A percentile compares a stretch with the other conserved stretches of the same genome.
These are phyloP conservation scores for Dactylorhiza incarnata DNA, from an alignment of 106 monocot species.

Conservation along the genomic window DNA sequence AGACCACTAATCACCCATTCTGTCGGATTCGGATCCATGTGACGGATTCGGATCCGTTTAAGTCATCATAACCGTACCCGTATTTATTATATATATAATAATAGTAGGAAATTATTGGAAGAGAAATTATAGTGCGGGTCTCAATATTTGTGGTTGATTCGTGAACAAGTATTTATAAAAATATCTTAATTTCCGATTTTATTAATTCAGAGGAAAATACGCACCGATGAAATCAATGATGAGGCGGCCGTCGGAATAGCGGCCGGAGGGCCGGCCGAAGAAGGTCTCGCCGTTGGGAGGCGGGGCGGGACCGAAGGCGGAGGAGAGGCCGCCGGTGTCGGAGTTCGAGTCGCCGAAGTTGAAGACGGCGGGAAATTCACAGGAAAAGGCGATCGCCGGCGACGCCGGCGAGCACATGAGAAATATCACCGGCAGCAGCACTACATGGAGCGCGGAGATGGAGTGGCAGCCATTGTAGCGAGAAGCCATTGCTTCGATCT, in stretches of 20 bases:
- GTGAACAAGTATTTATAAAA: no score
- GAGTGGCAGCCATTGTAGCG: background rate
- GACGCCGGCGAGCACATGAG: background rate
- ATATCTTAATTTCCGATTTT: no score
- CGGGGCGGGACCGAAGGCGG: slow-evolving; percentile 27
- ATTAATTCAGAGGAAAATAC: background rate
- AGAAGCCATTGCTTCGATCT: background rate
- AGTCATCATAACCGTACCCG: no score
- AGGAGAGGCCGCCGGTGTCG: slow-evolving; percentile 30
- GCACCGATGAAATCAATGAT: slow-evolving; percentile 31
- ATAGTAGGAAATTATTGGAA: no score
- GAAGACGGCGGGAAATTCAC: slow-evolving; percentile 26
- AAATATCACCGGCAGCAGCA: background rate
- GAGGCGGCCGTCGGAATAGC: slow-evolving; percentile 33
- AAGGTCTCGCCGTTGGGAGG: slow-evolving; percentile 32
- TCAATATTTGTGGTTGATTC: no score
- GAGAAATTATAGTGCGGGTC: no score
- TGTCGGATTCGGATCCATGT: no score
- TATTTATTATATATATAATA: no score
- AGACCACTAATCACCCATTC: no score
- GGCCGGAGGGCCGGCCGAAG: slow-evolving; percentile 23
- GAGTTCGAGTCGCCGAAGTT: slow-evolving; percentile 40
- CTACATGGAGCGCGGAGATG: background rate
- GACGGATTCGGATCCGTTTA: no score
- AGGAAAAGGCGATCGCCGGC: background rate